Evolutionary conservation across 768 basidiomycete genomes (phyloP).

Genomic region (Hygrophoropsis aurantiaca): DNA sequence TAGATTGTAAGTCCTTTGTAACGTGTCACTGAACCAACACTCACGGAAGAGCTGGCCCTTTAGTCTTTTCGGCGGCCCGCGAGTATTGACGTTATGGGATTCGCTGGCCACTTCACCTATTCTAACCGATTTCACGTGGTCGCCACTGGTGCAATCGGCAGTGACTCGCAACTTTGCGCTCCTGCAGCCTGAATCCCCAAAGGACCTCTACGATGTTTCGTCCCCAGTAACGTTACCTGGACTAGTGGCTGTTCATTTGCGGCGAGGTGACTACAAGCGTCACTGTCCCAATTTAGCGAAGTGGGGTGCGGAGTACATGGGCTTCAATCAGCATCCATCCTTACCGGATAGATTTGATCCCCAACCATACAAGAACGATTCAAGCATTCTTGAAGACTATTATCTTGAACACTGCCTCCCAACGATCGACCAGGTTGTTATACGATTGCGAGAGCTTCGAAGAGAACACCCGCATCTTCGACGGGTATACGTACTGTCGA

Average conservation of each 20-base stretch:
- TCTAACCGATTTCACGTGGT: constrained; percentile 51
- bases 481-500: constrained; percentile 51
- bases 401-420: constrained; percentile 47
- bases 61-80: constrained; percentile 47
- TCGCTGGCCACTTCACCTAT: constrained; percentile 48
- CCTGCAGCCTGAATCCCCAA: constrained; percentile 35
- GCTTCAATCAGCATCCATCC: constrained; percentile 45
- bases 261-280: constrained; percentile 55
- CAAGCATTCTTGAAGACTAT: constrained; percentile 23
- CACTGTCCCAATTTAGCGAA: constrained; percentile 52
- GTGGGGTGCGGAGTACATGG: constrained; percentile 48
- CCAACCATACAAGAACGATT: constrained; percentile 8
- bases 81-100: constrained; percentile 43
- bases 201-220: constrained; percentile 14
- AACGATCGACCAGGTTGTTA: constrained; percentile 39
- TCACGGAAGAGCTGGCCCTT: background rate
- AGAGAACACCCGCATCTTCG: constrained; percentile 28
- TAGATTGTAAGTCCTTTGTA: constrained; percentile 37
- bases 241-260: constrained; percentile 54
- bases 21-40: background rate
- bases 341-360: constrained; percentile 43
- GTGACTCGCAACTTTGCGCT: constrained; percentile 48
- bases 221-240: constrained; percentile 34
- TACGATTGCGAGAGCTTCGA: constrained; percentile 34
- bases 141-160: constrained; percentile 48